Percentiles rank a stretch among this genome's conserved stretches.
Conservation (phyloP, 768 basidiomycete genomes). For the Boletus speciosus region DNA sequence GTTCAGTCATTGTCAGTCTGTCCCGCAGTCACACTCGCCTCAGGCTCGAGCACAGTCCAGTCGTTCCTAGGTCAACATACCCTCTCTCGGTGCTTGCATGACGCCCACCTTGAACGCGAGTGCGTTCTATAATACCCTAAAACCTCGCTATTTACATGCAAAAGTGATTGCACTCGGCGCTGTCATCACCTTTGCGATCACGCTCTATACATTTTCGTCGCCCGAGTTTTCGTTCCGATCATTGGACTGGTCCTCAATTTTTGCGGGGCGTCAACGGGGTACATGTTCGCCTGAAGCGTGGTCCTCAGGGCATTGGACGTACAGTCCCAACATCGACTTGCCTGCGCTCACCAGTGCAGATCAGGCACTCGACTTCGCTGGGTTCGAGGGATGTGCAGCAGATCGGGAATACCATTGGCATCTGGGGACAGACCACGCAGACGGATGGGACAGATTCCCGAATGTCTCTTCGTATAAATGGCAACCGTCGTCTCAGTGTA, state of each 20-base stretch:
- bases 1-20: not conserved
- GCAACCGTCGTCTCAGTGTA: constrained; percentile 46
- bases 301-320: constrained; percentile 40
- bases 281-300: constrained; percentile 36
- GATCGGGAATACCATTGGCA: constrained; percentile 64
- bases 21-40: not conserved
- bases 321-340: constrained; percentile 35
- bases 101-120: not conserved
- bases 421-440: constrained; percentile 48
- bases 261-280: constrained; percentile 24
- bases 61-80: not conserved
- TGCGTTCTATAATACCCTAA: constrained; percentile 8
- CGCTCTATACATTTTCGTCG: constrained; percentile 31
- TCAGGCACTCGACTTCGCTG: constrained; percentile 51
- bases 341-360: constrained; percentile 35
- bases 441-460: constrained; percentile 52
- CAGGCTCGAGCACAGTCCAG: not conserved
- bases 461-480: constrained; percentile 50
- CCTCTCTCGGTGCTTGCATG: not conserved
- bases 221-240: constrained; percentile 11
- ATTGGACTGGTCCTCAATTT: constrained; percentile 23
- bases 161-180: constrained; percentile 26
- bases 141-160: constrained; percentile 21
- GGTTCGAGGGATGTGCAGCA: constrained; percentile 60
- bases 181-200: constrained; percentile 24